Conservation (phyloP, 1,284 basidiomycete genomes). For the Mixia osmundae region DNA sequence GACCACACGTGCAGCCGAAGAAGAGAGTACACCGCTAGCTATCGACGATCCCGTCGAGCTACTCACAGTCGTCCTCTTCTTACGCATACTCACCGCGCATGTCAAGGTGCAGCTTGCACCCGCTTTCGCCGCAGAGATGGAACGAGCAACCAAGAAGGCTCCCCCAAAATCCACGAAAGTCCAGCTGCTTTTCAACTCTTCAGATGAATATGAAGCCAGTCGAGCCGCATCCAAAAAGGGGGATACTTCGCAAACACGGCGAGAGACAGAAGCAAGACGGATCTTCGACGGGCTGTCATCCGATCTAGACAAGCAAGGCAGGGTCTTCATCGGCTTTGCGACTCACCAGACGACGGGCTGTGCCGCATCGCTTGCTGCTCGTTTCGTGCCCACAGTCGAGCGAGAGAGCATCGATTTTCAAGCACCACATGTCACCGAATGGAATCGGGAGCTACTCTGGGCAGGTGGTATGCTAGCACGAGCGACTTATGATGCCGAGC, state of each 20-base stretch:
- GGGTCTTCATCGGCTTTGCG: constrained; percentile 9
- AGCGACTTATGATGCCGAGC: constrained; percentile 65
- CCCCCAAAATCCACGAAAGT: constrained; percentile 55
- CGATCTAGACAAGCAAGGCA: constrained; percentile 9
- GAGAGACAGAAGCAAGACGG: too few relatives aligned
- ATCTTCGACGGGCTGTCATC: constrained; percentile 23
- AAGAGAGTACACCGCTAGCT: constrained; percentile 10
- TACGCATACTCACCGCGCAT: constrained; percentile 63
- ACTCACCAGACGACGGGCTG: constrained; percentile 84
- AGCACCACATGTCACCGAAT: constrained; percentile 25
- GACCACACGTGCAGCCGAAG: too few relatives aligned
- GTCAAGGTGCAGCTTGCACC: constrained; percentile 47
- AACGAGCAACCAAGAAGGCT: constrained; percentile 85
- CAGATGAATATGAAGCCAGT: constrained; percentile 55
- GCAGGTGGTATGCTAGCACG: constrained; percentile 54
- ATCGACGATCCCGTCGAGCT: constrained; percentile 33
- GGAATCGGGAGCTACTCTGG: constrained; percentile 69
- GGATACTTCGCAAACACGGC: constrained; percentile 33
- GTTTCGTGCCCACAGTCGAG: constrained; percentile 94
- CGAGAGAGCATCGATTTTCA: constrained; percentile 34
- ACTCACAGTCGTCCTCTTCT: constrained; percentile 39
- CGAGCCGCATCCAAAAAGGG: constrained; percentile 32
- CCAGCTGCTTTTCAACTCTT: constrained; percentile 73
- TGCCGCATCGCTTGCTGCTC: constrained; percentile 67
- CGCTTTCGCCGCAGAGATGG: constrained; percentile 51